Conservation (phyloP, 768 basidiomycete genomes). For the Hortiboletus flavorubellus region DNA sequence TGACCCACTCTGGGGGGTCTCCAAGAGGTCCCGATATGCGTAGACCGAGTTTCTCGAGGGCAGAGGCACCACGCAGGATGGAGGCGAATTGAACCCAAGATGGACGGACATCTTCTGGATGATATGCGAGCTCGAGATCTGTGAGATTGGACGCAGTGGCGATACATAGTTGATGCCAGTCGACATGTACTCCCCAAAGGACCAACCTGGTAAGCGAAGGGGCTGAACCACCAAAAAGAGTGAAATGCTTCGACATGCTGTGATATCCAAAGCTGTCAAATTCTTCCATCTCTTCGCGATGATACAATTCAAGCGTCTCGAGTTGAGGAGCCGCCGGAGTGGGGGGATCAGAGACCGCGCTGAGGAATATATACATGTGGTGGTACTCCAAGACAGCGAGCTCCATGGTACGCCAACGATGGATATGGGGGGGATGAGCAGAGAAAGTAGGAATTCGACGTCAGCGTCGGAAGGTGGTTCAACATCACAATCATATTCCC, state of each 20-base stretch:
- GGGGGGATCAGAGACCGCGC: conserved; percentile 35
- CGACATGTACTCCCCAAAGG: conserved; percentile 70
- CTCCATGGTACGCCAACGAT: conserved; percentile 51
- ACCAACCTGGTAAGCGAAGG: conserved; percentile 48
- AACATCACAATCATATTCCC: conserved; percentile 12
- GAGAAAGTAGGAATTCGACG: conserved; percentile 24
- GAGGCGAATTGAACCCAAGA: conserved; percentile 49
- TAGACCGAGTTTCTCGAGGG: conserved; percentile 51
- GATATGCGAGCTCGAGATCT: conserved; percentile 61
- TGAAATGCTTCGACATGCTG: conserved; percentile 35
- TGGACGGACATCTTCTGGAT: conserved; percentile 62
- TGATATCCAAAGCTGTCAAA: conserved; percentile 8
- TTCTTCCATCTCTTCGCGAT: conserved; percentile 45
- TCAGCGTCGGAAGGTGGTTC: conserved; percentile 22
- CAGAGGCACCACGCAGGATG: conserved; percentile 52
- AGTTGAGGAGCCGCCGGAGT: conserved; percentile 52
- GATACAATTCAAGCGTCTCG: conserved; percentile 50
- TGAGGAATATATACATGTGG: conserved; percentile 46
- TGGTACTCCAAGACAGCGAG: conserved; percentile 44
- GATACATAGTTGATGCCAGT: conserved; percentile 51
- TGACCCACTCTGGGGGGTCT: conserved; percentile 36
- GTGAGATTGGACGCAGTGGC: conserved; percentile 30
- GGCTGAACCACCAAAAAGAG: conserved; percentile 49
- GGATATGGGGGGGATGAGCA: conserved; percentile 53
- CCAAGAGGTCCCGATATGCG: conserved; percentile 56